phyloP scores from a whole-genome alignment of 495 filamentous ascomycete species.

The Penicillium desertorum region DNA sequence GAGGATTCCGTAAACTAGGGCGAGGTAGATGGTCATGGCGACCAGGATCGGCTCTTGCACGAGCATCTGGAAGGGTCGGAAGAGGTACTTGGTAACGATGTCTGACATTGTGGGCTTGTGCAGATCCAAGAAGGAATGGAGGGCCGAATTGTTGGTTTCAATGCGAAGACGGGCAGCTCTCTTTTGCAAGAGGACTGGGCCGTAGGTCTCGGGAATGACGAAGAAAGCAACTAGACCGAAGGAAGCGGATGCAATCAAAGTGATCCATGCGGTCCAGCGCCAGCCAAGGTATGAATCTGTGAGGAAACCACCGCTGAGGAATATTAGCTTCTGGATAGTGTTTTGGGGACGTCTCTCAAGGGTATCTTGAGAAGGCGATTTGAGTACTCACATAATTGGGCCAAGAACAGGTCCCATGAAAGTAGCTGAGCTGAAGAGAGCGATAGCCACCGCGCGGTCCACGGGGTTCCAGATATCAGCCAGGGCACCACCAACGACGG shows the following conservation, averaged over 20 bases:
- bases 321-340: constrained; percentile 11
- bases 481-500: constrained; percentile 59
- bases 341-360: neutral
- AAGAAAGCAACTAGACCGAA: constrained; percentile 52
- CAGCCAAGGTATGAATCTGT: constrained; percentile 56
- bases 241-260: constrained; percentile 53
- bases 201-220: constrained; percentile 61
- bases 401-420: constrained; percentile 59
- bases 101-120: constrained; percentile 45
- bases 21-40: constrained; percentile 50
- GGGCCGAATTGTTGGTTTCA: constrained; percentile 61
- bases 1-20: constrained; percentile 60
- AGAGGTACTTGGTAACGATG: constrained; percentile 52
- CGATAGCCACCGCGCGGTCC: constrained; percentile 61
- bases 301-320: constrained; percentile 55
- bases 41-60: constrained; percentile 60
- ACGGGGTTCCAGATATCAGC: constrained; percentile 62
- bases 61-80: constrained; percentile 62
- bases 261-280: constrained; percentile 67
- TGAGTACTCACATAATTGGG: constrained; percentile 28
- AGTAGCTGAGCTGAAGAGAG: constrained; percentile 52
- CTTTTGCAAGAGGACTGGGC: constrained; percentile 53
- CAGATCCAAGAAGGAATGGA: constrained; percentile 60
- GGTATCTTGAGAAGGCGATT: neutral
- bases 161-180: constrained; percentile 57